Conservation (phyloP, 352 stramenopile genomes). For the Pythium grandisporangium region DNA sequence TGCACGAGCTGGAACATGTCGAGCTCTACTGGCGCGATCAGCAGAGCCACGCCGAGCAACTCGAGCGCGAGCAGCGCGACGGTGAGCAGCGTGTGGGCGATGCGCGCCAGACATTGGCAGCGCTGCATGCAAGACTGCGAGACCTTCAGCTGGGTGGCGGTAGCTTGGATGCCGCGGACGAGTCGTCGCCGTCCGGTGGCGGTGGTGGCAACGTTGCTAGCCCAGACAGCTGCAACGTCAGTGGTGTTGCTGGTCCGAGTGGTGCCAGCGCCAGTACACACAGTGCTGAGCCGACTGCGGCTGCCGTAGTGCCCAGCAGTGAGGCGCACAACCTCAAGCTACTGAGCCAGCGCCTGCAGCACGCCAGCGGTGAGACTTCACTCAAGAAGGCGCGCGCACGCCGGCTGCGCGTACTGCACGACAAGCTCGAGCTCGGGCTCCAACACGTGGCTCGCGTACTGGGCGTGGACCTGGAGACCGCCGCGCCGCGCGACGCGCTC, state of each 20-base stretch:
- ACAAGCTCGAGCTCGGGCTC: slow-evolving; percentile 67
- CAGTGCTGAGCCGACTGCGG: slow-evolving; percentile 4
- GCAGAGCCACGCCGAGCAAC: slow-evolving; percentile 55
- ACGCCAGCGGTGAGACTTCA: slow-evolving; percentile 34
- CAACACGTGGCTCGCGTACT: slow-evolving; percentile 72
- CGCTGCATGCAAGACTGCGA: slow-evolving; percentile 47
- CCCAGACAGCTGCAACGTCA: slow-evolving; percentile 1
- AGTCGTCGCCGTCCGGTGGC: too few relatives aligned
- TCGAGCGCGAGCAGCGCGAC: slow-evolving; percentile 50
- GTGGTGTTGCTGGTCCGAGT: too few relatives aligned
- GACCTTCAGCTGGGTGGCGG: slow-evolving; percentile 65
- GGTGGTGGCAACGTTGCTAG: slow-evolving; percentile 1
- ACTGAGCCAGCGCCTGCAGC: slow-evolving; percentile 51
- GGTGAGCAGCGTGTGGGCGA: slow-evolving; percentile 53
- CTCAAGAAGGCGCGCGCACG: slow-evolving; percentile 62
- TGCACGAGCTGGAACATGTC: slow-evolving; percentile 69
- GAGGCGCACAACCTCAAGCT: slow-evolving; percentile 51
- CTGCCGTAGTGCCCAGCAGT: slow-evolving; percentile 4
- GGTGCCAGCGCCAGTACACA: too few relatives aligned
- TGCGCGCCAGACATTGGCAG: slow-evolving; percentile 43
- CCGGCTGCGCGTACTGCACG: slow-evolving; percentile 44
- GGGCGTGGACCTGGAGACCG: slow-evolving; percentile 29
- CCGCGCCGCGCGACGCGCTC: slow-evolving; percentile 39
- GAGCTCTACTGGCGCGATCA: slow-evolving; percentile 75
- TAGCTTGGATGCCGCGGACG: slow-evolving; percentile 1